Evolutionary conservation across 768 basidiomycete genomes (phyloP), one percentile per base, ranked within the genome.

Genomic region (Pleurotus pulmonarius): DNA sequence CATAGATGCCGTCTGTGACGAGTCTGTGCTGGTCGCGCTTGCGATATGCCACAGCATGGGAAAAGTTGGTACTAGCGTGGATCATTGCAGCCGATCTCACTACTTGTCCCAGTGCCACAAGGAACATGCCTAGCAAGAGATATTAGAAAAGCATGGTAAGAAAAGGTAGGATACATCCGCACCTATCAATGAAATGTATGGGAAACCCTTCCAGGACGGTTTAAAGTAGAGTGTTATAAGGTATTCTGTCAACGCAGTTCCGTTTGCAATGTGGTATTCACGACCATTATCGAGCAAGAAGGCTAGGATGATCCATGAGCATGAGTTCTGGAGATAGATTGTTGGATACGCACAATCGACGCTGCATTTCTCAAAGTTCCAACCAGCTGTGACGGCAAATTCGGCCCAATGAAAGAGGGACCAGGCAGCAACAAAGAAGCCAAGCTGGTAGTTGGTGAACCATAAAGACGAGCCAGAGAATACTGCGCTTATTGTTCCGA

Each of bases 31-130:
- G 75, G 13, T 82, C 76, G 40, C 81, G 79, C 68, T 94, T 98
- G 38, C 73, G 77, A 63, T 81, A 83, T 2, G 90, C 91, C 49
- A 99, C 83, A 0, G 85, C 67, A 76, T 99, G 97, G 7, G 94
- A 94, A 73, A 99, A 99, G 66, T 91, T 97, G 53, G 85, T 86
- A 13, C 90, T 83, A 1, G 97, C 97, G 60, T 95, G 92, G 52
- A 97, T 88, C 97, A 99, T 99, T n/a, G 97, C 95, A 18, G 80
- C 64, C 6, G 94, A 94, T 47, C 97, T 83, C 59, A 98, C 67
- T 3, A 73, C 60, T 71, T 99, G 97, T 5, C 93, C 93, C 18
- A 78, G 55, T 15, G 90, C 18, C 9, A 88, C 83, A 60, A 92
- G 46, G 1, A 73, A 45, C 40, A 92, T 70, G 20, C 92, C 95